A percentile compares a stretch with the other conserved stretches of the same genome.
These are phyloP conservation scores for Mycena pura DNA, from an alignment of 768 basidiomycete species.

Conservation along the genomic window DNA sequence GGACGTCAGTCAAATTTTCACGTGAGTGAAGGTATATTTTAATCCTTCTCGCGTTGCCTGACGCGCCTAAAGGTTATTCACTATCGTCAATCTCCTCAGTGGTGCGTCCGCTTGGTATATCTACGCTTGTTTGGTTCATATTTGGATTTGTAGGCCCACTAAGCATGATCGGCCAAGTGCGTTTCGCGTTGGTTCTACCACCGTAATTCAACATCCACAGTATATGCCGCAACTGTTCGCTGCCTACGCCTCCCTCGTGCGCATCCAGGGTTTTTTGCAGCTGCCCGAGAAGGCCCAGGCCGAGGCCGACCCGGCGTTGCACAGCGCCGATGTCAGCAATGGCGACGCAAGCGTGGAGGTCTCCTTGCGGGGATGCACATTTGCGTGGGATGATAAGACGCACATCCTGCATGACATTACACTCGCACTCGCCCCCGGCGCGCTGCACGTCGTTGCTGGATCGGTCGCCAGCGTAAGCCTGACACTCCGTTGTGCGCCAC, in stretches of 20 bases:
- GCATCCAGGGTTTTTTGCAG: constrained; percentile 10
- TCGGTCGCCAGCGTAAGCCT: constrained; percentile 10
- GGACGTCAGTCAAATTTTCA: constrained; percentile 8
- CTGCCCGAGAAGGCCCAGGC: constrained; percentile 6
- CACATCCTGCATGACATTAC: constrained; percentile 7
- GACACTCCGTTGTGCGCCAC: background rate
- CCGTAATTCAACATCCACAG: constrained; percentile 3
- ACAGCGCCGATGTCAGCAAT: background rate
- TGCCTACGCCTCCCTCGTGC: constrained; percentile 5
- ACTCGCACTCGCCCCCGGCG: background rate
- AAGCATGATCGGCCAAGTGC: constrained; percentile 9
- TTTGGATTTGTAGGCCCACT: constrained; percentile 7
- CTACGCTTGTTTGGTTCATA: background rate
- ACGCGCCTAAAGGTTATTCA: background rate
- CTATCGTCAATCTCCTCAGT: constrained; percentile 7
- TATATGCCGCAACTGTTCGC: constrained; percentile 9
- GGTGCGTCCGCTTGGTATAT: background rate
- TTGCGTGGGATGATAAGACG: constrained; percentile 8
- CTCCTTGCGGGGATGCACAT: constrained; percentile 1
- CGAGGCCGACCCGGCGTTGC: background rate
- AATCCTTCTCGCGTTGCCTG: background rate
- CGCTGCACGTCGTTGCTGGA: constrained; percentile 5
- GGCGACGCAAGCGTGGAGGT: constrained; percentile 3
- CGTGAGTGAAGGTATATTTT: constrained; percentile 1
- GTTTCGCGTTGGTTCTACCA: constrained; percentile 1